Base-by-base conservation (phyloP, 2,329 filamentous ascomycete species). In the Paecilomyces niveus region DNA sequence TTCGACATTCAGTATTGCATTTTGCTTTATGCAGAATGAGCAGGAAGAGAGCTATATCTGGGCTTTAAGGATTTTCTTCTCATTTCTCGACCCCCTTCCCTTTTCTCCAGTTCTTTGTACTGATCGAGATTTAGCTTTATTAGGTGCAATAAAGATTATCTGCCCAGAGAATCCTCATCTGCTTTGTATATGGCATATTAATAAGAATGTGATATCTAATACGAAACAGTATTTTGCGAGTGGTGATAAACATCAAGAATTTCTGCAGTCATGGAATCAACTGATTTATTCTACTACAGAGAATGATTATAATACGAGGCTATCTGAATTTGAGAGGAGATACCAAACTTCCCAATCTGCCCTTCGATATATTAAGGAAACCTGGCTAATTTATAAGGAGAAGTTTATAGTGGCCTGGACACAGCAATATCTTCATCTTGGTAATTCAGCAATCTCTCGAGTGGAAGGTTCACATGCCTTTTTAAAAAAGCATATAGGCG, bases 361-460 rank as follows among this genome's bases (percentile, higher is more conserved):
- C 8, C n/a, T 58, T 50, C 54, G 49, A 3, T 58, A 58, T 58
- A 32, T 58, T 11, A 54, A 58, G 29, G 57, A 58, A 53, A 58
- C 49, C 2, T 56, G 24, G 50, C 57, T 58, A 58, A 58, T 58
- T 22, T 22, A 53, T 58, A 58, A 58, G 31, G 54, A 58, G 31
- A 58, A 56, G 21, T 49, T 58, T 13, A 56, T 58, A 56, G 32
- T 32, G 35, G 49, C 45, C 13, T 58, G 22, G 57, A 58, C 32
- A 21, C 21, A 54, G 21, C 22, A 58, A 29, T 55, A 55, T 26
- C 54, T 58, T 33, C 22, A 58, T 45, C 50, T 56, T n/a, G 45
- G 57, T 33, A 58, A 58, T 56, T 53, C 49, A 15, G 57, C 54
- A 10, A 56, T 54, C 1, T 56, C 57, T 24, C 33, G 50, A 18